Percentiles rank a stretch among this genome's conserved stretches.
Conservation (phyloP, 192 early-diverging fungal genomes). For the Backusella australiensis region DNA sequence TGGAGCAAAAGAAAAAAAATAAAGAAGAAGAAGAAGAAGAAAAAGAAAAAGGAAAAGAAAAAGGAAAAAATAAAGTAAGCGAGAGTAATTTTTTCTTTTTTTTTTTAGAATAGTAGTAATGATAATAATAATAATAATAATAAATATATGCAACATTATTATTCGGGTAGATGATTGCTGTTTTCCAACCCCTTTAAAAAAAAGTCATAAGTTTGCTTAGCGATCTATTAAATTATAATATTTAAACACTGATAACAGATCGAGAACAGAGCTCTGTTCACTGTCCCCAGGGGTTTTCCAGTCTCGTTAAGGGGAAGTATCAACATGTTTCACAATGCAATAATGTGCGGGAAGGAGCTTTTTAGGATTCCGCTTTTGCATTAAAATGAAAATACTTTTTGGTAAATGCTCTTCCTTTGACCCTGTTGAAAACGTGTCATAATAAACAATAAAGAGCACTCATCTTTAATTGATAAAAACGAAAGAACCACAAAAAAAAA, state of each 20-base stretch:
- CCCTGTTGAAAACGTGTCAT: neutral
- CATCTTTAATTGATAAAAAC: neutral
- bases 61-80: too few species aligned
- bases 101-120: too few species aligned
- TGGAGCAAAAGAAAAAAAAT: too few species aligned
- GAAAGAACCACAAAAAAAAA: neutral
- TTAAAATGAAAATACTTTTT: neutral
- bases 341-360: neutral
- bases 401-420: neutral
- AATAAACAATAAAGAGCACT: neutral
- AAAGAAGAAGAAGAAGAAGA: too few species aligned
- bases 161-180: neutral
- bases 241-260: neutral
- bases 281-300: neutral
- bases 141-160: neutral
- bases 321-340: slow-evolving; percentile 4
- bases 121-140: neutral
- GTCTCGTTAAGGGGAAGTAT: neutral
- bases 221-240: neutral
- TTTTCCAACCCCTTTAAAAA: neutral
- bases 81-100: too few species aligned
- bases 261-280: neutral
- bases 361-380: neutral
- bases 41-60: too few species aligned
- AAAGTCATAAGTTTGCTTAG: slow-evolving; percentile 2